Base-by-base conservation (phyloP, 2,329 filamentous ascomycete species). In the Domatiomyces catenatus region DNA sequence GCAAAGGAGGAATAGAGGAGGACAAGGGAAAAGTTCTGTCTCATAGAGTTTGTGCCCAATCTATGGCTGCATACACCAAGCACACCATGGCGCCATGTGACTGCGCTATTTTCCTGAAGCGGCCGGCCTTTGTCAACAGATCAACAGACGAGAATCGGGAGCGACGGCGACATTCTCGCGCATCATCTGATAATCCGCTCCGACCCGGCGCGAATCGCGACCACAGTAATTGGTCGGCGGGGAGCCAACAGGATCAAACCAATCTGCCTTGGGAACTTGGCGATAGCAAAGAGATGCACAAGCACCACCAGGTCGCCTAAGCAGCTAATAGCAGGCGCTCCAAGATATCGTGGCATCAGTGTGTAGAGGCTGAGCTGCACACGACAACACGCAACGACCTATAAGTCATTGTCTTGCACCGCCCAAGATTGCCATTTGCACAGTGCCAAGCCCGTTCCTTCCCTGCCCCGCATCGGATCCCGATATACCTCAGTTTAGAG, bases 1-100 rank as follows among this genome's bases (percentile, higher is more conserved):
- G 69, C 71, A 50, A 73, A 73, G 65, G 71, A 73, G 58, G 71
- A 73, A 59, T 73, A 71, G 61, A 55, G n/a, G 8, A 3, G 8
- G 42, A 43, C n/a, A 2, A 44, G 8, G 28, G 12, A 39, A 39
- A 39, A 39, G 32, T 15, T 15, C 32, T 15, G 32, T 39, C 32
- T 15, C 32, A 15, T 39, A 39, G 32, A 39, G 10, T 39, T 39
- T 39, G 10, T 39, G 32, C 12, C 32, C 32, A 39, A 39, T 15
- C 8, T 39, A 39, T 6, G 22, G 7, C 32, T 39, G 32, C 32
- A 39, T 15, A 39, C 32, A 39, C 32, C 10, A 15, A 39, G 32
- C 32, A 39, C 32, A 39, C 32, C 32, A 15, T 39, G 32, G 32
- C 15, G 32, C 32, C 10, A 39, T 39, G 32, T 39, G 32, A 39